A percentile compares a stretch with the other conserved stretches of the same genome.
Evolutionary conservation across 805 yeast genomes (phyloP).

Genomic region (Starmerella etchellsii): DNA sequence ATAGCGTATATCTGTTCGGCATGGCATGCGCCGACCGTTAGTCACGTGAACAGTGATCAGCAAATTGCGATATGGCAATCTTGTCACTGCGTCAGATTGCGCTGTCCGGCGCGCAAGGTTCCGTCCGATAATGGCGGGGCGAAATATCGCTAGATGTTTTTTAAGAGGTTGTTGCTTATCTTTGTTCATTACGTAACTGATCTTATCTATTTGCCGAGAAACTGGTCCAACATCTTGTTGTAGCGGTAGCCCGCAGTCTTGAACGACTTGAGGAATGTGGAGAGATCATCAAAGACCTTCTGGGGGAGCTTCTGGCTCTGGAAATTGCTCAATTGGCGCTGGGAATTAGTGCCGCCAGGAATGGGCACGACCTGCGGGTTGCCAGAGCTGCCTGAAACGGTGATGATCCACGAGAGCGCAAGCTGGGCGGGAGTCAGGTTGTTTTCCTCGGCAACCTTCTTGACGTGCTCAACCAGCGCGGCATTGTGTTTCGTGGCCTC

Average conservation of each 20-base stretch:
- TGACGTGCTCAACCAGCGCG: constrained; percentile 36
- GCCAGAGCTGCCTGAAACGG: constrained; percentile 23
- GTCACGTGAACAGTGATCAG: no score
- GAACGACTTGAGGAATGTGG: constrained; percentile 32
- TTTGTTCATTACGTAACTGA: no score
- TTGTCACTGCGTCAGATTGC: no score
- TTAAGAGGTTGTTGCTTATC: no score
- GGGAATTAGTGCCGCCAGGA: constrained; percentile 57
- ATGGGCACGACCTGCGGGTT: constrained; percentile 55
- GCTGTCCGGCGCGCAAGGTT: no score
- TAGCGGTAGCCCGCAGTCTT: constrained; percentile 48
- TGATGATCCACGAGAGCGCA: constrained; percentile 53
- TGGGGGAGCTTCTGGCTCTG: constrained; percentile 35
- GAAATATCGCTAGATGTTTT: no score
- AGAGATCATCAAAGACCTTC: constrained; percentile 44
- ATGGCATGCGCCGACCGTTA: no score
- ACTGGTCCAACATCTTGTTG: constrained; percentile 18
- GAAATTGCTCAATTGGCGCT: constrained; percentile 51
- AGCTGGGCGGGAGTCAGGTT: constrained; percentile 49
- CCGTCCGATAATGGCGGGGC: no score
- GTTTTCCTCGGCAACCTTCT: constrained; percentile 36
- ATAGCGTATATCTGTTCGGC: no score
- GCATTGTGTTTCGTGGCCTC: constrained; percentile 47
- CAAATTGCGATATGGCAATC: no score
- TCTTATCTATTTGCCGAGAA: no score